phyloP scores from a whole-genome alignment of 352 stramenopile species.

The Globisporangium cystogenes region DNA sequence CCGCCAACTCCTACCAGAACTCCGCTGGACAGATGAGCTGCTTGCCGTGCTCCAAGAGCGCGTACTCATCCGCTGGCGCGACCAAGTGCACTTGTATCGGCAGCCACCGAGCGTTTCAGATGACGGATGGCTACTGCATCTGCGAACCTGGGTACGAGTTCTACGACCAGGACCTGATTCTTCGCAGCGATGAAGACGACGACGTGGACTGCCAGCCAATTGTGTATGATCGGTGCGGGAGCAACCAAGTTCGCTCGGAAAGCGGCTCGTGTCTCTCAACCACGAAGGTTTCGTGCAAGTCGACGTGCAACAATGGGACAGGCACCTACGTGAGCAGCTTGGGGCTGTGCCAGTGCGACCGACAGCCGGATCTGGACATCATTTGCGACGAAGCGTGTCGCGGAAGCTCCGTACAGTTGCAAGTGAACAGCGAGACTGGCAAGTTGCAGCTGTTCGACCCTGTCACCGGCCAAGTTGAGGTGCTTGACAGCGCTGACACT shows the following conservation, averaged over 20 bases:
- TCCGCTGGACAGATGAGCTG: conserved; percentile 54
- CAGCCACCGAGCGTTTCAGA: conserved; percentile 88
- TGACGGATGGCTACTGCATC: conserved; percentile 88
- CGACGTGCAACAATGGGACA: conserved; percentile 58
- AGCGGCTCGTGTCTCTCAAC: conserved; percentile 57
- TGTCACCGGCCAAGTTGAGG: conserved; percentile 19
- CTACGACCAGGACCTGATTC: conserved; percentile 83
- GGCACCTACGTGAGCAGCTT: conserved; percentile 73
- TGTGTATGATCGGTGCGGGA: conserved; percentile 82
- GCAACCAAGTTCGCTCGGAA: conserved; percentile 68
- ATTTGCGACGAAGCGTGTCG: conserved; percentile 81
- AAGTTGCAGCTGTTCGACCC: conserved; percentile 65
- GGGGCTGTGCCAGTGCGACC: conserved; percentile 86
- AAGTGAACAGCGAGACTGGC: conserved; percentile 48
- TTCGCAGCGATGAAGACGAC: conserved; percentile 78
- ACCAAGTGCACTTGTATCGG: conserved; percentile 80
- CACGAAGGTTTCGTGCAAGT: conserved; percentile 34
- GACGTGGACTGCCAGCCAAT: conserved; percentile 90
- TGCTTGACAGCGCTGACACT: conserved; percentile 13
- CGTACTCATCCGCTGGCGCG: conserved; percentile 43
- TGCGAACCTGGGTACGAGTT: conserved; percentile 90
- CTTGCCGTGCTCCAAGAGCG: conserved; percentile 84
- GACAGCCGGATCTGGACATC: conserved; percentile 60
- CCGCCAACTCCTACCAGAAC: conserved; percentile 78
- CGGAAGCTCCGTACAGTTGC: conserved; percentile 35